Conservation (phyloP, 2,329 filamentous ascomycete species). For the Calycina marina region DNA sequence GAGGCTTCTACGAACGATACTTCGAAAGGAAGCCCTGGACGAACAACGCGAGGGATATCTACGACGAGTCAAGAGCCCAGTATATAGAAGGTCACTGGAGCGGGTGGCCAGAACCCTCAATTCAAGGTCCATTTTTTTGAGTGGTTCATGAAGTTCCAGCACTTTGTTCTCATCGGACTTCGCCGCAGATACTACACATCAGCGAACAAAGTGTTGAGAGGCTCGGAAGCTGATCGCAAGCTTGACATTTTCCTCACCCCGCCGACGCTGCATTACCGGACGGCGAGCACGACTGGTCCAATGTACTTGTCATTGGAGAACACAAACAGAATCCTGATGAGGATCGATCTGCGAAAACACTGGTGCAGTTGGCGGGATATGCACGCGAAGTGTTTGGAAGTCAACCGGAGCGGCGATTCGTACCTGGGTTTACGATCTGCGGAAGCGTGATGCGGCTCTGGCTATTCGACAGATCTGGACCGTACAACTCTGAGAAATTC, state of each 20-base stretch:
- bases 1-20: conserved; percentile 12
- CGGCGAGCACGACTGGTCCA: conserved; percentile 11
- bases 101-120: conserved; percentile 12
- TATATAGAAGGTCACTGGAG: conserved; percentile 14
- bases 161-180: conserved; percentile 14
- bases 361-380: conserved; percentile 17
- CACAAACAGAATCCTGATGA: conserved; percentile 12
- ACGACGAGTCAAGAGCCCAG: conserved; percentile 12
- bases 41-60: conserved; percentile 14
- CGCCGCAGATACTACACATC: conserved; percentile 14
- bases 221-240: conserved; percentile 15
- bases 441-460: conserved; percentile 19
- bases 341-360: conserved; percentile 8
- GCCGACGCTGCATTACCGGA: conserved; percentile 9
- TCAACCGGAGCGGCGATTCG: conserved; percentile 21
- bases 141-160: conserved; percentile 15
- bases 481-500: conserved; percentile 20
- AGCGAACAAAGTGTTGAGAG: conserved; percentile 16
- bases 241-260: conserved; percentile 16
- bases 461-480: conserved; percentile 23
- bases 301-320: conserved; percentile 16
- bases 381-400: conserved; percentile 18
- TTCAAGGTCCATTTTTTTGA: conserved; percentile 13
- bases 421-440: conserved; percentile 20
- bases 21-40: conserved; percentile 13